Evolutionary conservation across 2,329 filamentous ascomycete species (phyloP).

Genomic region (Diaporthe vexans): DNA sequence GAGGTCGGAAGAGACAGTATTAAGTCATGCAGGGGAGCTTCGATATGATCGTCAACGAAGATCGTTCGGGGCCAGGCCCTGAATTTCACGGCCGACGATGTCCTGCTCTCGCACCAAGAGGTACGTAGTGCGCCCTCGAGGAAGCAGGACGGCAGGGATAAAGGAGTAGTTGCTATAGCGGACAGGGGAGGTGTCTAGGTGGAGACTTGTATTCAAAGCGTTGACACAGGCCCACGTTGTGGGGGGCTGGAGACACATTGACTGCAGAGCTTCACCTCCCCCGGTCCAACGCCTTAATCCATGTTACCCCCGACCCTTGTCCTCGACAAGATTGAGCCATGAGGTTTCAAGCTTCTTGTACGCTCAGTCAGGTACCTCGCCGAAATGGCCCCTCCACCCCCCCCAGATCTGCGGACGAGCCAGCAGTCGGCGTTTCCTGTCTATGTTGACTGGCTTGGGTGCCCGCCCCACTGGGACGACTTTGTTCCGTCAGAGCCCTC

Average conservation of each 20-base stretch:
- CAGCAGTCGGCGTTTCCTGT: conserved; percentile 30
- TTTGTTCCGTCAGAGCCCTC: conserved; percentile 24
- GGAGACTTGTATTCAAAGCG: conserved; percentile 35
- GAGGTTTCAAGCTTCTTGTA: conserved; percentile 35
- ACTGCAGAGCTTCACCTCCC: conserved; percentile 33
- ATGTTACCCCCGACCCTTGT: conserved; percentile 34
- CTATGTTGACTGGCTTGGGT: background rate
- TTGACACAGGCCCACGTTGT: conserved; percentile 30
- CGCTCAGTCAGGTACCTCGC: conserved; percentile 18
- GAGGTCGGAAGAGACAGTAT: conserved; percentile 13
- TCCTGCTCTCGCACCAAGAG: conserved; percentile 32
- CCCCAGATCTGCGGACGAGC: conserved; percentile 8
- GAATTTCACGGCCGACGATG: conserved; percentile 34
- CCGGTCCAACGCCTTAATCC: conserved; percentile 36
- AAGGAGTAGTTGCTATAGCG: conserved; percentile 34
- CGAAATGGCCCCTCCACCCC: conserved; percentile 9
- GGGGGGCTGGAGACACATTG: conserved; percentile 39
- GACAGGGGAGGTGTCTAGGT: conserved; percentile 27
- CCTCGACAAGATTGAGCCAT: conserved; percentile 20
- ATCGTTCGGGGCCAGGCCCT: conserved; percentile 36
- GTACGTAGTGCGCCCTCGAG: conserved; percentile 36
- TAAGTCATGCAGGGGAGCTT: conserved; percentile 20
- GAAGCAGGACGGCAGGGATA: conserved; percentile 34
- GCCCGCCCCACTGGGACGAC: conserved; percentile 22
- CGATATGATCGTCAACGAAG: conserved; percentile 34